Evolutionary conservation across 140 eudicot genomes (phyloP).

Genomic region (Cichorium intybus): DNA sequence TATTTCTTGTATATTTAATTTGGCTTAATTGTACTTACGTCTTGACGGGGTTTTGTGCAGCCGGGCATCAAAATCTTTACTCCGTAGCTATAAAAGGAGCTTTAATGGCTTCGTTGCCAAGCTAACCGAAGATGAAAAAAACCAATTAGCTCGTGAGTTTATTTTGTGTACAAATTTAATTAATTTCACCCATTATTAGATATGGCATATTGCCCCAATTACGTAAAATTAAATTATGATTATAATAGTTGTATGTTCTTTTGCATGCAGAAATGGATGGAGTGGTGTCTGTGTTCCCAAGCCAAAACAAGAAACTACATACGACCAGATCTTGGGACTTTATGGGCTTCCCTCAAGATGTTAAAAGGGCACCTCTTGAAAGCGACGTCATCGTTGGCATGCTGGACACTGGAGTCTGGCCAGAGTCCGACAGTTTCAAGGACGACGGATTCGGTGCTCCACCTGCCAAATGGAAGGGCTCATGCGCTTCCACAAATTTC

Average conservation of each 20-base stretch:
- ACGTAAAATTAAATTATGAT: not conserved
- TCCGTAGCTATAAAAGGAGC: conserved; percentile 68
- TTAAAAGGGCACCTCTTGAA: conserved; percentile 34
- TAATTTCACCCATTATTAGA: not conserved
- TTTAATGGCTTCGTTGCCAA: conserved; percentile 71
- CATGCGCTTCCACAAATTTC: conserved; percentile 42
- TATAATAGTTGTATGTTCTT: not conserved
- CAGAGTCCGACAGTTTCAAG: conserved; percentile 46
- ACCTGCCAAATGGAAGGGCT: conserved; percentile 58
- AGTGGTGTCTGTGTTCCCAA: conserved; percentile 47
- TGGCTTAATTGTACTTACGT: not conserved
- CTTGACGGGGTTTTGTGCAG: conserved; percentile 25
- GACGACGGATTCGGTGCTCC: conserved; percentile 49
- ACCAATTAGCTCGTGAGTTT: conserved; percentile 40
- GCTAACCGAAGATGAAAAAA: conserved; percentile 54
- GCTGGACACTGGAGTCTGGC: conserved; percentile 58
- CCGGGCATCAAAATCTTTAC: conserved; percentile 48
- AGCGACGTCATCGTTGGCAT: conserved; percentile 51
- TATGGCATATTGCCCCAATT: not conserved
- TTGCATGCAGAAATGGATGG: conserved; percentile 37
- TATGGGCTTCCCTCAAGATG: conserved; percentile 44
- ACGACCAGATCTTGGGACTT: conserved; percentile 67
- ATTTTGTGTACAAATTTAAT: not conserved
- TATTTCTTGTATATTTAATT: not conserved
- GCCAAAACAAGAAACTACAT: conserved; percentile 23